These are phyloP conservation scores for Lentinus brumalis DNA, from an alignment of 768 basidiomycete species.

Conservation along the genomic window DNA sequence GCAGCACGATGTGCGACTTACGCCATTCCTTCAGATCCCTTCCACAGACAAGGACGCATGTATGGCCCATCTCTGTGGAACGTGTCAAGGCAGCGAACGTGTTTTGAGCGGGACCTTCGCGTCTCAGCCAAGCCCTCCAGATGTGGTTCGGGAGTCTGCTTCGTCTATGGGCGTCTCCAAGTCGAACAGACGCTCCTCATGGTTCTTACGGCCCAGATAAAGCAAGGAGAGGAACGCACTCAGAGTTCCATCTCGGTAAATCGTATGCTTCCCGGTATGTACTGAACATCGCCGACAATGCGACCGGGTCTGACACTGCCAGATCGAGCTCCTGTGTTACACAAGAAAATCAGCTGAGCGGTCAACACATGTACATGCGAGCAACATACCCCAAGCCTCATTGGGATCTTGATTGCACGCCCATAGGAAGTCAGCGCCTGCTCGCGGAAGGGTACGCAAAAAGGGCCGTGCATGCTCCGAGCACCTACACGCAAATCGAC, in stretches of 20 bases:
- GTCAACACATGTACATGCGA: background rate
- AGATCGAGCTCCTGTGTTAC: background rate
- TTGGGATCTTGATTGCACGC: background rate
- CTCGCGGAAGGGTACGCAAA: background rate
- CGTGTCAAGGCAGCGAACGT: no score
- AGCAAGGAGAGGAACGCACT: background rate
- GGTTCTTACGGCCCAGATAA: no score
- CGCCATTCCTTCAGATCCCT: no score
- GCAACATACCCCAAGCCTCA: background rate
- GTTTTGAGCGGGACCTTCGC: no score
- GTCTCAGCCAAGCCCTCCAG: no score
- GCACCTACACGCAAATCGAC: background rate
- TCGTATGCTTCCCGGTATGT: conserved; percentile 2
- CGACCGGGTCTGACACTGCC: conserved; percentile 4
- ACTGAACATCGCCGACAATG: background rate
- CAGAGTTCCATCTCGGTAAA: background rate
- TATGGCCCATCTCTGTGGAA: no score
- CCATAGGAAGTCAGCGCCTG: background rate
- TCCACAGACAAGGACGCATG: no score
- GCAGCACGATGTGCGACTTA: no score
- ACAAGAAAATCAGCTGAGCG: background rate
- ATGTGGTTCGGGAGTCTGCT: no score
- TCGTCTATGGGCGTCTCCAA: no score
- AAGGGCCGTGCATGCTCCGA: background rate
- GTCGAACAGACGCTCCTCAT: no score